Percentiles rank a stretch among this genome's conserved stretches.
These are phyloP conservation scores for Myrmaecium sp. DNA, from an alignment of 2,329 filamentous ascomycete genomes.

Conservation along the genomic window DNA sequence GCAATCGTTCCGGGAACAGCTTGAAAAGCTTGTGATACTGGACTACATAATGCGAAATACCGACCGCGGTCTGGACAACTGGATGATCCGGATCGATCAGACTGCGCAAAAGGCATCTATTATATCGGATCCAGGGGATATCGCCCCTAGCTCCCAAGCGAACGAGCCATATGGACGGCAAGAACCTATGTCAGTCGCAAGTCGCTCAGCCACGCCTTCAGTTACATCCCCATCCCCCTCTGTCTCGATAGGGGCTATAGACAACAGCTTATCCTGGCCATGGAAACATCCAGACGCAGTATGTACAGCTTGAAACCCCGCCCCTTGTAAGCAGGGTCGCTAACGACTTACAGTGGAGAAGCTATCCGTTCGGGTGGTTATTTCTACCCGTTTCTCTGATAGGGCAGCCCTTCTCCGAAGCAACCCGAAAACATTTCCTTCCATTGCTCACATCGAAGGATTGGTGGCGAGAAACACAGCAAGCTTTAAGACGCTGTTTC, in stretches of 20 bases:
- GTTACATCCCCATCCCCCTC: slow-evolving; percentile 34
- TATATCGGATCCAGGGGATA: slow-evolving; percentile 66
- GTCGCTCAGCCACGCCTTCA: slow-evolving; percentile 39
- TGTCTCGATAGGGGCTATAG: slow-evolving; percentile 78
- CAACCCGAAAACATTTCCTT: slow-evolving; percentile 87
- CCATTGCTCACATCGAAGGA: slow-evolving; percentile 82
- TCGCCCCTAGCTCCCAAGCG: slow-evolving; percentile 51
- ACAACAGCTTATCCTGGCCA: slow-evolving; percentile 95
- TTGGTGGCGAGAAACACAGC: slow-evolving; percentile 93
- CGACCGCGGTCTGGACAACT: slow-evolving; percentile 89
- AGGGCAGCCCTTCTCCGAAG: slow-evolving; percentile 87
- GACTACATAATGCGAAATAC: slow-evolving; percentile 99
- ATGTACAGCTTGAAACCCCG: slow-evolving; percentile 25
- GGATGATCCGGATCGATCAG: slow-evolving; percentile 97
- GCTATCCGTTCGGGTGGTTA: slow-evolving; percentile 96
- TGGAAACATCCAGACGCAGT: slow-evolving; percentile 96
- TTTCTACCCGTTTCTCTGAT: slow-evolving; percentile 95
- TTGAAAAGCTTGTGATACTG: slow-evolving; percentile 91
- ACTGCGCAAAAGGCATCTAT: slow-evolving; percentile 69
- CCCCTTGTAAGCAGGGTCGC: slow-evolving; percentile 4
- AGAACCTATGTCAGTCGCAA: slow-evolving; percentile 66
- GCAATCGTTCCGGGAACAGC: slow-evolving; percentile 81
- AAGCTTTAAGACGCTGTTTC: slow-evolving; percentile 73
- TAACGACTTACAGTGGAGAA: slow-evolving; percentile 40
- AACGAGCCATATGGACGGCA: slow-evolving; percentile 53